Base-by-base conservation (phyloP, 495 filamentous ascomycete species). In the Lophiostoma macrostomum region DNA sequence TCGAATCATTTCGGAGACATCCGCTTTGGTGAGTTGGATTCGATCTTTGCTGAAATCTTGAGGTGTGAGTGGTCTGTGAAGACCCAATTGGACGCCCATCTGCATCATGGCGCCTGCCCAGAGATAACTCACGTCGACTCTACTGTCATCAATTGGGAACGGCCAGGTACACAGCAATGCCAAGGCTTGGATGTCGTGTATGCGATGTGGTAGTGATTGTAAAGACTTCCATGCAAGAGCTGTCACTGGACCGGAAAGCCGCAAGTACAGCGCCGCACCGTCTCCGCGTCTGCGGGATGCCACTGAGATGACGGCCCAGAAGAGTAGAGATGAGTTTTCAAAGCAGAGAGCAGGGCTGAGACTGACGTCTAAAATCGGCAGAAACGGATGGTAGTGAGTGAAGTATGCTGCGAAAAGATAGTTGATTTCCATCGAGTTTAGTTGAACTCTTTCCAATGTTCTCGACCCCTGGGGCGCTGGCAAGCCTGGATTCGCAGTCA, bases 81-180 rank as follows among this genome's bases (percentile, higher is more conserved):
- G 78, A 39, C 90, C 90, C 48, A 91, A 84, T 53, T 91, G 88
- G 68, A 90, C 89, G 8, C 88, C 85, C 34, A 91, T 81, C 64
- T 93, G 89, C 76, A 94, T 85, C 89, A 95, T 90, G 63, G 91
- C 76, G 24, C 90, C 90, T 58, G 84, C 82, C 10, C 93, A 74
- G 70, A 94, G 91, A 60, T 91, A 90, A 0, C 88, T 95, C 2
- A 88, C 87, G 65, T 95, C 90, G 4, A 80, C 80, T 4, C 85
- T 86, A 8, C 87, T 91, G 23, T 84, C 91, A 66, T 83, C 91
- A 2, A 83, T 88, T 8, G 90, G 90, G 20, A 94, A 76, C 8
- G 90, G 90, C 90, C 90, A 96, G 5, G 85, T 85, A 69, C 90
- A 96, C 32, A 96, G 73, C 18, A 96, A 65, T 64, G 84, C 89